These are phyloP conservation scores for Rosellinia necatrix DNA, from an alignment of 2,329 filamentous ascomycete species.

Conservation along the genomic window DNA sequence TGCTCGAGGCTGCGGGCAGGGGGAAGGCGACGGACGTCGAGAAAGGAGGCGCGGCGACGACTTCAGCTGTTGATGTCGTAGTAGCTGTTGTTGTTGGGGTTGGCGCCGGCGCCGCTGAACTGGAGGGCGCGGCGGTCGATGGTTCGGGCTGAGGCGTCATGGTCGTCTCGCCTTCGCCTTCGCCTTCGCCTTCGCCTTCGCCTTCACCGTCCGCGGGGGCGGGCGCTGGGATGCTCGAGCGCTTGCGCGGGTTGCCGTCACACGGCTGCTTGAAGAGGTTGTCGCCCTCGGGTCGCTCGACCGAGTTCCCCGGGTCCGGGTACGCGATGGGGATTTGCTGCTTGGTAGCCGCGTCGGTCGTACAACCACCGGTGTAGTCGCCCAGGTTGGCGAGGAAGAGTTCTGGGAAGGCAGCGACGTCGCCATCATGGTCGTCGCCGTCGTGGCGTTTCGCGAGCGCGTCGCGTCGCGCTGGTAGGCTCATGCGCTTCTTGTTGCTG, in stretches of 20 bases:
- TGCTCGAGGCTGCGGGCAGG: not conserved
- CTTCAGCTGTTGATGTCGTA: not conserved
- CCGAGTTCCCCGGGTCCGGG: constrained; percentile 62
- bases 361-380: constrained; percentile 52
- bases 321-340: constrained; percentile 53
- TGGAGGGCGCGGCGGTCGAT: not conserved
- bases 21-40: not conserved
- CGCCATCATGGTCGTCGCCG: too few relatives aligned
- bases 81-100: not conserved
- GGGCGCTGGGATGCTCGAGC: too few relatives aligned
- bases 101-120: not conserved
- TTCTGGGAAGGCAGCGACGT: constrained; percentile 54
- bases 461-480: constrained; percentile 20
- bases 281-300: constrained; percentile 48
- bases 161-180: too few relatives aligned
- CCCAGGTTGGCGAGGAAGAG: constrained; percentile 73
- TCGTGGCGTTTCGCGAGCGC: constrained; percentile 34
- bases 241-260: constrained; percentile 39
- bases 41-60: not conserved
- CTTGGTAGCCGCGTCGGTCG: constrained; percentile 54
- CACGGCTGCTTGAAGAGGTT: constrained; percentile 41
- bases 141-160: too few relatives aligned
- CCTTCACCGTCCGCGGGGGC: not conserved
- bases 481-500: constrained; percentile 25
- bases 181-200: not conserved